Conservation (phyloP, 2,329 filamentous ascomycete species). For the Hypoxylon sp. region DNA sequence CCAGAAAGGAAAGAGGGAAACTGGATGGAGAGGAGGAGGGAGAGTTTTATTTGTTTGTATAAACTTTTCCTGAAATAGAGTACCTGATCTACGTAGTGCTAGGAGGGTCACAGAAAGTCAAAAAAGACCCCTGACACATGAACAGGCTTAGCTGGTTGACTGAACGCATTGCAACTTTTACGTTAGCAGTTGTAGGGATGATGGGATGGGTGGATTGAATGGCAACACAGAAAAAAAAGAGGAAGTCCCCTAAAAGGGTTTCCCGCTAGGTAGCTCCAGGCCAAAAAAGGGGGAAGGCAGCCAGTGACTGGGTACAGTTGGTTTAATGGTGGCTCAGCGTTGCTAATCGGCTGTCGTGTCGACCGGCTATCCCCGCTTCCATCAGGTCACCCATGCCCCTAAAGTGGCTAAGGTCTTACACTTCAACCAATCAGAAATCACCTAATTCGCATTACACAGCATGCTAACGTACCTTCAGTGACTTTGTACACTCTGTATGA, state of each 20-base stretch:
- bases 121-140: conserved; percentile 20
- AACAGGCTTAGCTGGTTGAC: conserved; percentile 25
- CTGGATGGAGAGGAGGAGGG: conserved; percentile 13
- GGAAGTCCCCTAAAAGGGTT: conserved; percentile 15
- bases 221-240: conserved; percentile 11
- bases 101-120: conserved; percentile 17
- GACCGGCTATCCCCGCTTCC: conserved; percentile 41
- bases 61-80: conserved; percentile 41
- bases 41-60: conserved; percentile 40
- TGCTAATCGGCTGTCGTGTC: conserved; percentile 32
- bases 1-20: conserved; percentile 28
- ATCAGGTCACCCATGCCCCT: conserved; percentile 37
- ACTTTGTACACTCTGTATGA: conserved; percentile 35
- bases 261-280: conserved; percentile 23
- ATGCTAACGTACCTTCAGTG: conserved; percentile 31
- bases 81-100: conserved; percentile 24
- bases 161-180: conserved; percentile 16
- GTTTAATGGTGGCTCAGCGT: conserved; percentile 14
- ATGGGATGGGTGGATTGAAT: conserved; percentile 20
- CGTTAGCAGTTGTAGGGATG: conserved; percentile 11
- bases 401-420: conserved; percentile 29
- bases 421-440: conserved; percentile 23
- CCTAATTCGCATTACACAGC: conserved; percentile 45
- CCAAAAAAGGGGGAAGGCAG: conserved; percentile 9
- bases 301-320: conserved; percentile 14